Evolutionary conservation across 2,329 filamentous ascomycete species (phyloP).

Genomic region (Colletotrichum lindemuthianum): DNA sequence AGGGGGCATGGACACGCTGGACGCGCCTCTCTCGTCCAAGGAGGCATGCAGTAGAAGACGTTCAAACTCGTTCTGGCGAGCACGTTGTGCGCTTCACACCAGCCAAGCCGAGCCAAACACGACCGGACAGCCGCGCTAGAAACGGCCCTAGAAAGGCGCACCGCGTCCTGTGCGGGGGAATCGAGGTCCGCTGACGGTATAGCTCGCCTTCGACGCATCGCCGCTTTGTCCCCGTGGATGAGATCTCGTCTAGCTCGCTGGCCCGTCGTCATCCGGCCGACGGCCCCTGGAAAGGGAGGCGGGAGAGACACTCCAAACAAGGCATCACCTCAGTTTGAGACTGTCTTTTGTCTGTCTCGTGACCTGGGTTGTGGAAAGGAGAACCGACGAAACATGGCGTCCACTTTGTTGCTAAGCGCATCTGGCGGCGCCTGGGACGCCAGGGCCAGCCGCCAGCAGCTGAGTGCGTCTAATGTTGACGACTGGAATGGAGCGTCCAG

Average conservation of each 20-base stretch:
- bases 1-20: conserved; percentile 10
- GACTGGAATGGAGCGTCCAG: no score
- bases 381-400: background rate
- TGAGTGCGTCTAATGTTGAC: background rate
- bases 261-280: conserved; percentile 18
- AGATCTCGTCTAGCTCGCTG: conserved; percentile 6
- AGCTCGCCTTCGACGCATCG: conserved; percentile 5
- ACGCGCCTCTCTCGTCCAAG: conserved; percentile 16
- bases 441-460: conserved; percentile 11
- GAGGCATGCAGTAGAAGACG: background rate
- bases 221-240: conserved; percentile 32
- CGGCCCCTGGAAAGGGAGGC: conserved; percentile 29
- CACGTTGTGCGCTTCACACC: conserved; percentile 1
- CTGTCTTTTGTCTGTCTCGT: conserved; percentile 8
- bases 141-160: conserved; percentile 33
- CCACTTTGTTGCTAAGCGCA: conserved; percentile 14
- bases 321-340: conserved; percentile 20
- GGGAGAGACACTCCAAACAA: conserved; percentile 10
- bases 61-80: background rate
- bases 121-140: conserved; percentile 22
- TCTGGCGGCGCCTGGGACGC: conserved; percentile 6
- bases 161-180: conserved; percentile 26
- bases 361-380: conserved; percentile 1
- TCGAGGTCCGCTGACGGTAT: conserved; percentile 32
- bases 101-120: conserved; percentile 21